phyloP scores from a whole-genome alignment of 306 rosid species.

The Dalbergia cochinchinensis region DNA sequence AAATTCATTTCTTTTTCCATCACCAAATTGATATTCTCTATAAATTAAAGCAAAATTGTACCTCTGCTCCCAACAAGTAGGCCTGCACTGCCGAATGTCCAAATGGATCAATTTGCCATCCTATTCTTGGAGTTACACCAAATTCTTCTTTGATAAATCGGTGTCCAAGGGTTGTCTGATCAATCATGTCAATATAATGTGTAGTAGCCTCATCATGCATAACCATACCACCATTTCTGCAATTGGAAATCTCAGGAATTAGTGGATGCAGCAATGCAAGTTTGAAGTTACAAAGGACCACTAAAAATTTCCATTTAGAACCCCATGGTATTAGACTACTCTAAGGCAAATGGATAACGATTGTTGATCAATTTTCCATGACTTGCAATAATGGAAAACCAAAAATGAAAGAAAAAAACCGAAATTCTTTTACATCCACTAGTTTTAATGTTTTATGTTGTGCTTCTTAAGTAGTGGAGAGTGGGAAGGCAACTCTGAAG shows the following conservation, averaged over 20 bases:
- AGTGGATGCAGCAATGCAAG: background rate
- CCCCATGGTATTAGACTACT: conserved; percentile 13
- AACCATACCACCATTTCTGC: conserved; percentile 91
- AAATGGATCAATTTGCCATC: conserved; percentile 94
- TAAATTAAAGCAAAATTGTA: conserved; percentile 22
- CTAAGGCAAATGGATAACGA: background rate
- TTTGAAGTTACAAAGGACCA: background rate
- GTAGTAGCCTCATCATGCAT: conserved; percentile 95
- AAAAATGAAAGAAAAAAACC: background rate
- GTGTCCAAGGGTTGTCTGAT: conserved; percentile 95
- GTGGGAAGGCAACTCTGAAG: background rate
- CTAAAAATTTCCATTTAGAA: background rate
- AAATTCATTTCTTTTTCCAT: background rate
- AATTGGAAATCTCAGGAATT: conserved; percentile 20
- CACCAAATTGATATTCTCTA: conserved; percentile 1
- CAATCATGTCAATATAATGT: conserved; percentile 91
- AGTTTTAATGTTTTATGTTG: too few species aligned
- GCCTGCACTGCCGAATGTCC: conserved; percentile 95
- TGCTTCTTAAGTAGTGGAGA: too few species aligned
- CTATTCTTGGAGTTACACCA: conserved; percentile 71
- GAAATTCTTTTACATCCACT: too few species aligned
- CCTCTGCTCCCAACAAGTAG: conserved; percentile 82
- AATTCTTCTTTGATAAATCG: conserved; percentile 68
- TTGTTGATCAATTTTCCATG: background rate
- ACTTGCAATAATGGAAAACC: background rate